Base-by-base conservation (phyloP, 176 grass and related monocot species). In the Chrysopogon serrulatus region DNA sequence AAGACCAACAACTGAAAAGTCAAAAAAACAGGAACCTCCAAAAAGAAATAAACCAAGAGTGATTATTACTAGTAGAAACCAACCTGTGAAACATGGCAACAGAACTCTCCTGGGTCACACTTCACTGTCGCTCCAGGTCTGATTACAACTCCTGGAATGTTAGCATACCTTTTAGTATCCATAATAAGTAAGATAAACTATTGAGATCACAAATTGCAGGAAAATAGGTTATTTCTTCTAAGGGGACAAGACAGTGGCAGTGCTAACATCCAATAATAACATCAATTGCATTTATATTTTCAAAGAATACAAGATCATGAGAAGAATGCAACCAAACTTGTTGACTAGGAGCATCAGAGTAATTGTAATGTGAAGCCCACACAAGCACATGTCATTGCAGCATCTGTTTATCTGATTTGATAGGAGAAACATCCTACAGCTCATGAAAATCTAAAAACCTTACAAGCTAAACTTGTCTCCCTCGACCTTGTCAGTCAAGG, bases 61-160 rank as follows among this genome's bases (percentile, higher is more conserved):
- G 30, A 30, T 4, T 12, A 32, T 70, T 70, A 70, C 42, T 16
- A 40, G 21, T 62, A 53, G 61, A 85, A 76, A 47, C 49, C 7
- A 13, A 89, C 87, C 32, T 40, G 71, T 42, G 83, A 81, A 26
- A 89, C 5, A 85, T 81, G 62, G 39, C 57, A 82, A 42, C 54
- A 53, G 21, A 26, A 32, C 33, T 85, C 51, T 71, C 77, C 77
- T 42, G 87, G 77, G 71, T 89, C 41, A 76, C 83, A 85, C 62
- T 70, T 85, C 21, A 81, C 41, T 53, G 63, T 76, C 64, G 76
- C 42, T 71, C 82, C 87, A 70, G 82, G 77, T 41, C 27, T 81
- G 30, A 85, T 63, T 8, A 53, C 32, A 35, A 76, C 49, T 76
- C 87, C 87, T 89, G 65, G 15, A 69, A 80, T 69, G 35, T 84